Base-by-base conservation (phyloP, 805 yeast species). In the Debaryomyces maramus region DNA sequence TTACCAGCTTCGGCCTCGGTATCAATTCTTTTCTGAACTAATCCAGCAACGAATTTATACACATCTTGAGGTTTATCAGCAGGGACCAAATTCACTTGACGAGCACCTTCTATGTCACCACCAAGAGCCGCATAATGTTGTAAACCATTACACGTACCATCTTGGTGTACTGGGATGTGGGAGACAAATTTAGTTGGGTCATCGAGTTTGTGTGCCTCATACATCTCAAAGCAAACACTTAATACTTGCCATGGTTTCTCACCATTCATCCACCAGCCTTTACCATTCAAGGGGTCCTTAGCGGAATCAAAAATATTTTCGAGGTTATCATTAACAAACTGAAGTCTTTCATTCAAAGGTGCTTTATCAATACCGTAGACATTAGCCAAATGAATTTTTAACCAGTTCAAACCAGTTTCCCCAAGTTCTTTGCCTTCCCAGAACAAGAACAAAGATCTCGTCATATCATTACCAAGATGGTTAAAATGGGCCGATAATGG, bases 51-150 rank as follows among this genome's bases (percentile, higher is more conserved):
- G 59, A 74, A 79, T 3, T 79, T 61, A 60, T 85, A 85, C 38
- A 85, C 89, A 68, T 85, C 95, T 44, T 81, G 85, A 3, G 95
- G 95, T 49, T 72, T 75, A 10, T 79, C 84, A 23, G 80, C 75
- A 9, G 91, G 90, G 29, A 79, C 65, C 55, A 85, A 66, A 53
- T 85, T 85, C 27, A 85, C 95, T 62, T 85, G 91, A 38, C 66
- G 72, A 2, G 93, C 95, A 64, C 95, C 95, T 60, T 81, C 90
- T 13, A 77, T 50, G 62, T 85, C 95, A 66, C 93, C 91, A 59
- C 93, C 93, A 38, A 85, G 67, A 0, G 95, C 95, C 19, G 95
- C 93, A 61, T 85, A 85, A 66, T 85, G 95, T 53, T 85, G 95
- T 45, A 85, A 70, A 14, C 95, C 95, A 55, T 85, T 85, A 66